Evolutionary conservation across 2,329 filamentous ascomycete genomes (phyloP), one percentile per base, ranked within the genome.

Genomic region (Chaetomiaceae sp.): DNA sequence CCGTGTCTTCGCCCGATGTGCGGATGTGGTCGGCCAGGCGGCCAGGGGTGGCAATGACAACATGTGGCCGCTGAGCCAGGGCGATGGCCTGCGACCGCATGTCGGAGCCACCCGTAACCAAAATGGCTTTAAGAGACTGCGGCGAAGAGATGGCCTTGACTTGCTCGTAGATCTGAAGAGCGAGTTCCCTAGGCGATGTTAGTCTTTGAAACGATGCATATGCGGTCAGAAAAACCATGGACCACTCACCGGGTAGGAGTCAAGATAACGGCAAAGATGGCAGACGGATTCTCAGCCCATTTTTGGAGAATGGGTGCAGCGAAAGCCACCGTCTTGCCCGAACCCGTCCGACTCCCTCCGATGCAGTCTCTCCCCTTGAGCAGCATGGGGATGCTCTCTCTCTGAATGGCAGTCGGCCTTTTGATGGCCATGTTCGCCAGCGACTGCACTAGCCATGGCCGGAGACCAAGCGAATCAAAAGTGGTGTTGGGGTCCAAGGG

Each of bases 261-360:
- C 64, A 99, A 73, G 13, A 99, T 82, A 5, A 99, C 75, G 2
- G 84, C 92, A 69, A 89, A 99, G 62, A 97, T 92, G 38, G 90
- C 94, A 54, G 86, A 86, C 1, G 94, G 94, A 72, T 99, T 91
- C 65, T 90, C 81, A 2, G 92, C 84, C 90, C 91, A 97, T 69
- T 86, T 87, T 68, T 97, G 92, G 58, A 99, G 74, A 55, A 99
- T 95, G 0, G 94, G 94, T 9, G 91, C 90, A 1, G 92, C 89
- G 70, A 99, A 99, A 1, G 94, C 91, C 38, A 97, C 85, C 3
- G 94, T 99, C 75, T 99, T 99, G 72, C 94, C 94, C 11, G 92
- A 96, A 75, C 94, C 94, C 0, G 94, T 99, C 58, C 90, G 81
- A 66, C 89, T 95, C 33, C 91, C 91, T 66, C 94, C 94, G 62